phyloP scores from a whole-genome alignment of 2,329 filamentous ascomycete species.

The Aspergillus melleus region DNA sequence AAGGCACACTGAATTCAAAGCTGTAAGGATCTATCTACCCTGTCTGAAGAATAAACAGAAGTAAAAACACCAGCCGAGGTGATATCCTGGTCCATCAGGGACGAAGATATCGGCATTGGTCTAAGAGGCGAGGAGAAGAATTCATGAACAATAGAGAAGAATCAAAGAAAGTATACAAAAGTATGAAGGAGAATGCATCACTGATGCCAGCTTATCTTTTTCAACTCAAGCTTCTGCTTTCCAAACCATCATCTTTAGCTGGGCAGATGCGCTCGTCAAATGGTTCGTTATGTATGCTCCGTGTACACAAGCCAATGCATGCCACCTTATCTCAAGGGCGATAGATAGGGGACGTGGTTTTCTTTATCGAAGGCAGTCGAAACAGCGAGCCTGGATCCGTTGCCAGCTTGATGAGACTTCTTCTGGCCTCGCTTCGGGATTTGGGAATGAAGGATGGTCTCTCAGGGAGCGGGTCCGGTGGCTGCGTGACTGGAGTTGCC shows the following conservation, averaged over 20 bases:
- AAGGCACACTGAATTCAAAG: neutral
- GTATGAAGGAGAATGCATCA: neutral
- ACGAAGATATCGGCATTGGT: no score
- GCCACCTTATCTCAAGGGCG: slow-evolving; percentile 2
- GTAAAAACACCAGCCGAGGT: no score
- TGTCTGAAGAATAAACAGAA: neutral
- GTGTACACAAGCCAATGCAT: neutral
- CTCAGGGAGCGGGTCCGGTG: neutral
- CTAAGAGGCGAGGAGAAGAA: neutral
- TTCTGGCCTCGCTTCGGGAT: neutral
- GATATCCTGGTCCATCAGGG: no score
- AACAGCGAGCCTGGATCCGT: slow-evolving; percentile 1
- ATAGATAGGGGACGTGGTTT: slow-evolving; percentile 16
- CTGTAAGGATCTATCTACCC: neutral
- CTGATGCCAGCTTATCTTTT: no score
- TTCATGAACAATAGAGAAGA: no score
- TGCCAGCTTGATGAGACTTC: neutral
- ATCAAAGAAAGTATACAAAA: neutral
- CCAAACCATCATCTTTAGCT: no score
- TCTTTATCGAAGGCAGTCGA: slow-evolving; percentile 17
- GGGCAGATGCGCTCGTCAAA: no score
- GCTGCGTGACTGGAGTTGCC: slow-evolving; percentile 5
- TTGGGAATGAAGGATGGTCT: neutral
- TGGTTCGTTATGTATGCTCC: no score
- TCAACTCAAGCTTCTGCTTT: no score